A percentile compares a stretch with the other conserved stretches of the same genome.
These are phyloP conservation scores for Verticillium albo-atrum DNA, from an alignment of 2,329 filamentous ascomycete species.

Conservation along the genomic window DNA sequence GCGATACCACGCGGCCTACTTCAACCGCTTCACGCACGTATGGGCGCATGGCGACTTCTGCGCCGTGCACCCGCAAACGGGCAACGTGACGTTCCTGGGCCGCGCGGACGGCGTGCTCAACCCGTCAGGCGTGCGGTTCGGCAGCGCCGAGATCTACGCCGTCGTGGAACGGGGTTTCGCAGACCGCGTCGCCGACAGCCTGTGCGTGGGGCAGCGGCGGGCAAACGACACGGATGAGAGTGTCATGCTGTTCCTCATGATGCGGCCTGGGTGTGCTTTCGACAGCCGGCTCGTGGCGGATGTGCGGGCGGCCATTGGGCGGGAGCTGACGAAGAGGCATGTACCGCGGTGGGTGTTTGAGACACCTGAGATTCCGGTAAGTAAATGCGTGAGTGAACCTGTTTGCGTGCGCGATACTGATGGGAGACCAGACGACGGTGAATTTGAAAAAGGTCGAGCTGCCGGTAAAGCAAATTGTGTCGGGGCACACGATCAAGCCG, in stretches of 20 bases:
- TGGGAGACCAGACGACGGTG: slow-evolving; percentile 79
- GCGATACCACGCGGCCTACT: slow-evolving; percentile 58
- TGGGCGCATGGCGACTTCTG: slow-evolving; percentile 86
- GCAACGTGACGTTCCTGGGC: slow-evolving; percentile 62
- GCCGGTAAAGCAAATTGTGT: slow-evolving; percentile 80
- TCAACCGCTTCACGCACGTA: slow-evolving; percentile 58
- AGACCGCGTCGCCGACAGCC: slow-evolving; percentile 60
- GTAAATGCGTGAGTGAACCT: too few relatives aligned
- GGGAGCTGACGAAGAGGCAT: slow-evolving; percentile 66
- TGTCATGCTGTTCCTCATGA: slow-evolving; percentile 51
- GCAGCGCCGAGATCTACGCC: slow-evolving; percentile 74
- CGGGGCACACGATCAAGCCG: slow-evolving; percentile 66
- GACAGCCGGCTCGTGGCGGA: slow-evolving; percentile 47
- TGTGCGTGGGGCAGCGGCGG: slow-evolving; percentile 75
- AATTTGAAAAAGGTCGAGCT: slow-evolving; percentile 84
- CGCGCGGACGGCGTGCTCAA: slow-evolving; percentile 77
- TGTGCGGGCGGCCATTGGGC: slow-evolving; percentile 61
- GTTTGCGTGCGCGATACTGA: too few relatives aligned
- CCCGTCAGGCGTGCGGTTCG: slow-evolving; percentile 73
- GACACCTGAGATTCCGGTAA: slow-evolving; percentile 74
- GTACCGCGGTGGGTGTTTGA: slow-evolving; percentile 77
- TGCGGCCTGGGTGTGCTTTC: slow-evolving; percentile 53
- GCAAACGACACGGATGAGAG: slow-evolving; percentile 49
- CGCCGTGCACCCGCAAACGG: slow-evolving; percentile 62
- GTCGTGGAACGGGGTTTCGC: slow-evolving; percentile 66